phyloP scores from a whole-genome alignment of 2,329 filamentous ascomycete genomes.

The Aspergillus sp. region DNA sequence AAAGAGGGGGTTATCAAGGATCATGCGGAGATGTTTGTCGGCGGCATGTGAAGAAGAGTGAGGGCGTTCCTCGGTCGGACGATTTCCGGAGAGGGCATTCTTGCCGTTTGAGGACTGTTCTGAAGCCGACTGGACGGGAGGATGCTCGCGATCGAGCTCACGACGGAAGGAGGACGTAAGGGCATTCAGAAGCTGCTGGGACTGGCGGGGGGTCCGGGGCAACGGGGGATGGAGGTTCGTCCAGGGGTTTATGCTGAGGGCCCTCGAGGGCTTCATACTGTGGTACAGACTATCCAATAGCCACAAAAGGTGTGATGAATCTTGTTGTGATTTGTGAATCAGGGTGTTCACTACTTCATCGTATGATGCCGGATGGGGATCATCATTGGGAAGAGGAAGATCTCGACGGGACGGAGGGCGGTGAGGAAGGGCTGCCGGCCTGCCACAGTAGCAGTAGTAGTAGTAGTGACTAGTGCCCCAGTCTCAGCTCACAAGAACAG shows the following conservation, averaged over 20 bases:
- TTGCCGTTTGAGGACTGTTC: conserved; percentile 6
- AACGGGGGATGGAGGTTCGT: conserved; percentile 54
- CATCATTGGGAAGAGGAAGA: not conserved
- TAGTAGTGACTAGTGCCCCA: no score
- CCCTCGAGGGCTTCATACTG: conserved; percentile 54
- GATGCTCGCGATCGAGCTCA: conserved; percentile 62
- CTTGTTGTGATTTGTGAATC: not conserved
- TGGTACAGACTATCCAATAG: no score
- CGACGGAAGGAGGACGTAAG: conserved; percentile 64
- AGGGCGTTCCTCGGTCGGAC: conserved; percentile 15
- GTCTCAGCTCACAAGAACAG: not conserved
- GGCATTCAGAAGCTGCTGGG: conserved; percentile 58
- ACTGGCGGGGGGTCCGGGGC: conserved; percentile 57
- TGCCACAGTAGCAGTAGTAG: not conserved
- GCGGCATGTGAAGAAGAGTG: conserved; percentile 34
- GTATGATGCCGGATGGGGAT: not conserved
- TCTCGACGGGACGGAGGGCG: conserved; percentile 4
- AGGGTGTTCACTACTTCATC: not conserved
- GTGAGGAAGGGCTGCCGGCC: conserved; percentile 17
- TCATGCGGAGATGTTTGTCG: conserved; percentile 38
- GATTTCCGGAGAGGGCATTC: conserved; percentile 1
- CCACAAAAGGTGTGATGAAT: not conserved
- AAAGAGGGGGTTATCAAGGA: conserved; percentile 44
- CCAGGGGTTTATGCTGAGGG: conserved; percentile 50
- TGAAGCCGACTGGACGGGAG: conserved; percentile 26